These are phyloP conservation scores for Nakataea oryzae DNA, from an alignment of 2,329 filamentous ascomycete species.

Conservation along the genomic window DNA sequence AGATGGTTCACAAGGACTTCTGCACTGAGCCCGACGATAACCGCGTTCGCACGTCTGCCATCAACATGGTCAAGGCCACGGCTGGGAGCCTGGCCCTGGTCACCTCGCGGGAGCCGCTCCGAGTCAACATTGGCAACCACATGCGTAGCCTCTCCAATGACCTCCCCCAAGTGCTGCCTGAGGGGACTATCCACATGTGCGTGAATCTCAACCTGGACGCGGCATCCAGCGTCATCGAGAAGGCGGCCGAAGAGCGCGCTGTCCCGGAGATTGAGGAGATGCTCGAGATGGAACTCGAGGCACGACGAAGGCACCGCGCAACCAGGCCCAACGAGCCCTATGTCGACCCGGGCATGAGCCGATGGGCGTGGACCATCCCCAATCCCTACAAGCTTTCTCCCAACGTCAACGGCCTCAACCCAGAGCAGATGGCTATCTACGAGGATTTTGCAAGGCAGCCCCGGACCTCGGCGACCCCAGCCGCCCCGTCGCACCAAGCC, in stretches of 20 bases:
- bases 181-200: constrained; percentile 95
- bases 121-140: constrained; percentile 96
- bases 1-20: constrained; percentile 95
- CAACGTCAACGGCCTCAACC: constrained; percentile 60
- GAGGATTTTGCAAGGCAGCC: constrained; percentile 90
- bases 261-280: constrained; percentile 92
- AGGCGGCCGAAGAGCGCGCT: constrained; percentile 87
- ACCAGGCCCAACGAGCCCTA: constrained; percentile 76
- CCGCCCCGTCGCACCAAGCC: constrained; percentile 44
- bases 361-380: constrained; percentile 89
- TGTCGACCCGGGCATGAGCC: constrained; percentile 69
- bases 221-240: constrained; percentile 88
- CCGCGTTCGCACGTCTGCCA: constrained; percentile 72
- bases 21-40: constrained; percentile 86
- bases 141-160: constrained; percentile 62
- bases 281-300: constrained; percentile 70
- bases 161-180: constrained; percentile 73
- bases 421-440: constrained; percentile 90
- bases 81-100: constrained; percentile 90
- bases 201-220: constrained; percentile 95
- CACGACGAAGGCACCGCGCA: constrained; percentile 63
- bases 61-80: constrained; percentile 90
- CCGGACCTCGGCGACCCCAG: constrained; percentile 45
- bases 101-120: constrained; percentile 94
- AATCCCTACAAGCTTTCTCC: constrained; percentile 84